Evolutionary conservation across 495 filamentous ascomycete species (phyloP).

Genomic region (Podospora sp.): DNA sequence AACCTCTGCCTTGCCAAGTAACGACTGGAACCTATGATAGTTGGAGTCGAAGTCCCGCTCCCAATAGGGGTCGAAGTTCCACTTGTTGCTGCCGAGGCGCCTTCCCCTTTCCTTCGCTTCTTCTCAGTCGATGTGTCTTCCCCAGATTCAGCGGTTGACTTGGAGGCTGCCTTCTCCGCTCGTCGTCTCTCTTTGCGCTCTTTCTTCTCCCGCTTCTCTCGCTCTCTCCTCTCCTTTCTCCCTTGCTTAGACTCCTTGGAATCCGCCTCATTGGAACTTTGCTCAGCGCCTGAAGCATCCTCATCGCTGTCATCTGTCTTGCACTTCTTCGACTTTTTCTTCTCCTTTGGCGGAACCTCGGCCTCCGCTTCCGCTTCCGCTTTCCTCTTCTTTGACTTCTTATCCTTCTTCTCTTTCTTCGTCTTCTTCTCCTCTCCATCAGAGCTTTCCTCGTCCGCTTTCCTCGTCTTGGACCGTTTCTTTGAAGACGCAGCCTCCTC

Average conservation of each 20-base stretch:
- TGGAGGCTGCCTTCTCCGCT: slow-evolving; percentile 29
- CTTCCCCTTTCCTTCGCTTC: not conserved
- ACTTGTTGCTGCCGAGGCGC: slow-evolving; percentile 18
- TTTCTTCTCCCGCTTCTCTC: slow-evolving; percentile 46
- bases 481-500: slow-evolving; percentile 1
- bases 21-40: slow-evolving; percentile 51
- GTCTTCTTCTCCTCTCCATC: slow-evolving; percentile 36
- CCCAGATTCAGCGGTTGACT: slow-evolving; percentile 28
- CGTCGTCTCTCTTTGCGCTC: slow-evolving; percentile 40
- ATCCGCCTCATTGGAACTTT: slow-evolving; percentile 21
- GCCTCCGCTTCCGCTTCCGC: slow-evolving; percentile 39
- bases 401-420: slow-evolving; percentile 47
- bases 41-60: slow-evolving; percentile 40
- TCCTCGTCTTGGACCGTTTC: slow-evolving; percentile 30
- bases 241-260: slow-evolving; percentile 43
- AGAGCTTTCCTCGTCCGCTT: slow-evolving; percentile 26
- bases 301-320: slow-evolving; percentile 39
- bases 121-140: slow-evolving; percentile 15
- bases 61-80: slow-evolving; percentile 32
- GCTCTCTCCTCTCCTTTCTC: slow-evolving; percentile 29
- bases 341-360: slow-evolving; percentile 18
- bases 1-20: slow-evolving; percentile 69
- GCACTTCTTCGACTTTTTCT: slow-evolving; percentile 47
- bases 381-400: slow-evolving; percentile 40
- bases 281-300: slow-evolving; percentile 13